Conservation (phyloP, 495 filamentous ascomycete genomes). For the Podospora pseudopauciseta region DNA sequence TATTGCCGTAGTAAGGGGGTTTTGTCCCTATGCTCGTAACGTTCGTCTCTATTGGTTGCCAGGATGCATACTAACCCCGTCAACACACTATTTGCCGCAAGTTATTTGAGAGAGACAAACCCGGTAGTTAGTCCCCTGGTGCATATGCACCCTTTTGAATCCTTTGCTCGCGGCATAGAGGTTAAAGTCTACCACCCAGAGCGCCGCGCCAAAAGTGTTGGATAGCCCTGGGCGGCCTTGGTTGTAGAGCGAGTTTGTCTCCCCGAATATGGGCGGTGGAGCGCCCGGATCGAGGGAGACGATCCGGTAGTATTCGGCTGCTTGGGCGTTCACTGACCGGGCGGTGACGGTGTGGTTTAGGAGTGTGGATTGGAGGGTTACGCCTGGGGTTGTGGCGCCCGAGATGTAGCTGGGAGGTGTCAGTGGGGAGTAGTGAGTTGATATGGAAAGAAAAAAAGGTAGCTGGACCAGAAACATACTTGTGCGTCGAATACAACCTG, state of each 20-base stretch:
- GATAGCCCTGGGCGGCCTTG: conserved; percentile 61
- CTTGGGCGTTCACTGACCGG: conserved; percentile 46
- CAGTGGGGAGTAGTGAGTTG: conserved; percentile 17
- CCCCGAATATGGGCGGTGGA: conserved; percentile 60
- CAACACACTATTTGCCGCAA: background rate
- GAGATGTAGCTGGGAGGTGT: conserved; percentile 55
- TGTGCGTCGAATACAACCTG: conserved; percentile 58
- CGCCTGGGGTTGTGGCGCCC: conserved; percentile 57
- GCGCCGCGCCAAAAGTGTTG: conserved; percentile 66
- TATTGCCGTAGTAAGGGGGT: conserved; percentile 63
- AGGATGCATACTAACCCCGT: conserved; percentile 31
- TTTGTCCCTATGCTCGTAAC: conserved; percentile 57
- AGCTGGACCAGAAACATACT: conserved; percentile 40
- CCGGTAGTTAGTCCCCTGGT: conserved; percentile 62
- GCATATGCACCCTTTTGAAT: conserved; percentile 62
- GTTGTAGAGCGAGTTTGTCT: conserved; percentile 63
- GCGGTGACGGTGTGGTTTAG: conserved; percentile 63
- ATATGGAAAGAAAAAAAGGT: background rate
- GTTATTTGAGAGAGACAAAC: conserved; percentile 10
- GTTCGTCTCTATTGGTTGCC: conserved; percentile 58
- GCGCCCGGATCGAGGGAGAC: conserved; percentile 33
- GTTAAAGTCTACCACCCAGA: conserved; percentile 67
- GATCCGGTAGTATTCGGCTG: conserved; percentile 43
- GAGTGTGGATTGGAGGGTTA: conserved; percentile 60
- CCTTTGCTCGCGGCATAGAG: conserved; percentile 54